Percentiles rank a stretch among this genome's conserved stretches.
Conservation (phyloP, 2,329 filamentous ascomycete genomes). For the Calonectria hongkongensis region DNA sequence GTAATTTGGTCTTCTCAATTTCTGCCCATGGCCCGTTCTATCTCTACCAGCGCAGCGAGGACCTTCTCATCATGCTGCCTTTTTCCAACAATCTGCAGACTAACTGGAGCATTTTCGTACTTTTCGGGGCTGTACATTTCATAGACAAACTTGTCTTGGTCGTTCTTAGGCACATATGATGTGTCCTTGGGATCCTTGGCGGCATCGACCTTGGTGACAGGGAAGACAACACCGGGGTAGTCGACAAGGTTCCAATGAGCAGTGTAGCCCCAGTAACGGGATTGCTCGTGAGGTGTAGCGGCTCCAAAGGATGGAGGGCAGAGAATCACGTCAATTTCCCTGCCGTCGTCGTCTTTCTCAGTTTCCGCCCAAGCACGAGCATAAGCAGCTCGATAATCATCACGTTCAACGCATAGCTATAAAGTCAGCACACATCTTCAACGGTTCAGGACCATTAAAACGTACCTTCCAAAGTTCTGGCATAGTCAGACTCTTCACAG, state of each 20-base stretch:
- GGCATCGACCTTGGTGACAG: conserved; percentile 63
- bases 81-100: conserved; percentile 55
- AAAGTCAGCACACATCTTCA: background rate
- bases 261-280: conserved; percentile 78
- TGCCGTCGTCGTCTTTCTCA: conserved; percentile 49
- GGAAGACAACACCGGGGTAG: conserved; percentile 78
- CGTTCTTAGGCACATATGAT: conserved; percentile 54
- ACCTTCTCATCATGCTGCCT: conserved; percentile 58
- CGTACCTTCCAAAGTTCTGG: conserved; percentile 63
- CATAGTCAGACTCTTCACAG: conserved; percentile 63
- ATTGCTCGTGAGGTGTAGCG: conserved; percentile 64
- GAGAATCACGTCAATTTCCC: conserved; percentile 75
- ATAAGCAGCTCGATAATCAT: conserved; percentile 63
- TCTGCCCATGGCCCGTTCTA: conserved; percentile 52
- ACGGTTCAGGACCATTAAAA: background rate
- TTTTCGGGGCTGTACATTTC: conserved; percentile 55
- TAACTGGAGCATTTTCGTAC: conserved; percentile 54
- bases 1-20: conserved; percentile 28
- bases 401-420: conserved; percentile 60
- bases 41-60: conserved; percentile 51
- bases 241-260: conserved; percentile 82
- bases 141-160: conserved; percentile 54
- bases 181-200: conserved; percentile 51
- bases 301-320: conserved; percentile 75
- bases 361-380: conserved; percentile 62